Percentiles rank a stretch among this genome's conserved stretches.
Conservation (phyloP, 2,329 filamentous ascomycete genomes). For the Penicillium sp. region DNA sequence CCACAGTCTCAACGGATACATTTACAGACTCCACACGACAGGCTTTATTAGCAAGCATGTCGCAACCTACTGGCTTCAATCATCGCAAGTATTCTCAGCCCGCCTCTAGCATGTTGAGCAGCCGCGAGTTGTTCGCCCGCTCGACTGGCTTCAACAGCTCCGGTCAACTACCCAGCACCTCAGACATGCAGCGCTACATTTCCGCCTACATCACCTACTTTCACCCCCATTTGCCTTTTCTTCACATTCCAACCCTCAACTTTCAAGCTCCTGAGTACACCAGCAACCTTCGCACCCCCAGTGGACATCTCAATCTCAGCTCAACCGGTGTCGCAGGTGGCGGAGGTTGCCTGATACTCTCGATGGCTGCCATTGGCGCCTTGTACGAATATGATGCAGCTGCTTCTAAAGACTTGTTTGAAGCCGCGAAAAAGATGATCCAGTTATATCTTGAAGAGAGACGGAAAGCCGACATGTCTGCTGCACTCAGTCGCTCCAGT, state of each 20-base stretch:
- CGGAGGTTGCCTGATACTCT: slow-evolving; percentile 80
- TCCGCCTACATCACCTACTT: slow-evolving; percentile 87
- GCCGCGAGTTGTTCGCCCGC: slow-evolving; percentile 36
- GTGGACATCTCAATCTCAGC: slow-evolving; percentile 50
- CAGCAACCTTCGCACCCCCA: slow-evolving; percentile 58
- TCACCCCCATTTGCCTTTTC: slow-evolving; percentile 90
- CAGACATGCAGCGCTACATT: slow-evolving; percentile 86
- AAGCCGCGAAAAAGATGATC: slow-evolving; percentile 93
- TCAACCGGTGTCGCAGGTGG: slow-evolving; percentile 65
- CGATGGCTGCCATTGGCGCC: slow-evolving; percentile 82
- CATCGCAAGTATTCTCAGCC: slow-evolving; percentile 61
- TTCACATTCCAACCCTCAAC: slow-evolving; percentile 86
- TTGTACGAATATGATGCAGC: slow-evolving; percentile 82
- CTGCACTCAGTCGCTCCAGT: slow-evolving; percentile 54
- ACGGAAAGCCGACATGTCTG: slow-evolving; percentile 75
- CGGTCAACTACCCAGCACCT: slow-evolving; percentile 70
- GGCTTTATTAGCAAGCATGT: slow-evolving; percentile 60
- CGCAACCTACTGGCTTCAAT: slow-evolving; percentile 57
- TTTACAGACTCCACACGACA: slow-evolving; percentile 66
- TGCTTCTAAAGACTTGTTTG: slow-evolving; percentile 81
- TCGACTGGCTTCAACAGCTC: slow-evolving; percentile 38
- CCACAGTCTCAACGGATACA: slow-evolving; percentile 61
- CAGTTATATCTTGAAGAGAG: slow-evolving; percentile 88
- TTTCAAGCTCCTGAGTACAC: slow-evolving; percentile 75
- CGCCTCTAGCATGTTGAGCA: slow-evolving; percentile 50